Conservation (phyloP, 2,329 filamentous ascomycete species). For the Cytospora schulzeri region DNA sequence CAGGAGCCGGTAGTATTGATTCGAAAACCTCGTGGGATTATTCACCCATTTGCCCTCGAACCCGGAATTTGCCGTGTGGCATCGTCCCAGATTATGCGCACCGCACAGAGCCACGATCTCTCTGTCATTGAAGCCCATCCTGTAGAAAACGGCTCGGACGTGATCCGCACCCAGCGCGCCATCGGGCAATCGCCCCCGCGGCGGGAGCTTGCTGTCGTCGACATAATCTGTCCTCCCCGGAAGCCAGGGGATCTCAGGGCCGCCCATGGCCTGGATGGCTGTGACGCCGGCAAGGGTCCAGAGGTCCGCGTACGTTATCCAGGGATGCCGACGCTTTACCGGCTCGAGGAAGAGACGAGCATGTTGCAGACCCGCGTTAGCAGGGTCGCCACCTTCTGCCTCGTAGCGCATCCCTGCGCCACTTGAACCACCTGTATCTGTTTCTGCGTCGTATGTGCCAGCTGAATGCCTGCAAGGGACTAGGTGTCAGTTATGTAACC, state of each 20-base stretch:
- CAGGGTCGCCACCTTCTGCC: slow-evolving; percentile 63
- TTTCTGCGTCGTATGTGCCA: slow-evolving; percentile 61
- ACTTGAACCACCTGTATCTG: slow-evolving; percentile 65
- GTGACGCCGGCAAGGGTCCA: slow-evolving; percentile 65
- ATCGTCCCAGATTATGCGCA: slow-evolving; percentile 85
- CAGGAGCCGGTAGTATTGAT: slow-evolving; percentile 41
- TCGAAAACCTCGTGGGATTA: slow-evolving; percentile 42
- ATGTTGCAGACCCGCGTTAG: slow-evolving; percentile 66
- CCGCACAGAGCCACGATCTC: slow-evolving; percentile 91
- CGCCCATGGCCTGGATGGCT: slow-evolving; percentile 62
- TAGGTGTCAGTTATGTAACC: slow-evolving; percentile 17
- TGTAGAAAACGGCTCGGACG: slow-evolving; percentile 87
- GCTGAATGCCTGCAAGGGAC: slow-evolving; percentile 55
- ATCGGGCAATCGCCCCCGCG: slow-evolving; percentile 69
- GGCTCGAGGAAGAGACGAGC: slow-evolving; percentile 66
- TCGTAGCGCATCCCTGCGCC: slow-evolving; percentile 69
- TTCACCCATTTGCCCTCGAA: slow-evolving; percentile 43
- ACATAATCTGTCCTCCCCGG: slow-evolving; percentile 63
- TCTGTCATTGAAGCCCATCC: slow-evolving; percentile 97
- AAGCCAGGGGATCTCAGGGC: slow-evolving; percentile 57
- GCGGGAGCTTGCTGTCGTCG: slow-evolving; percentile 61
- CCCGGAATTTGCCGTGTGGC: slow-evolving; percentile 51
- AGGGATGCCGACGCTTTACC: slow-evolving; percentile 59
- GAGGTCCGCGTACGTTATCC: slow-evolving; percentile 67
- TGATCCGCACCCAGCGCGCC: slow-evolving; percentile 76